Evolutionary conservation across 768 basidiomycete species (phyloP).

Genomic region (Trametes meyenii): DNA sequence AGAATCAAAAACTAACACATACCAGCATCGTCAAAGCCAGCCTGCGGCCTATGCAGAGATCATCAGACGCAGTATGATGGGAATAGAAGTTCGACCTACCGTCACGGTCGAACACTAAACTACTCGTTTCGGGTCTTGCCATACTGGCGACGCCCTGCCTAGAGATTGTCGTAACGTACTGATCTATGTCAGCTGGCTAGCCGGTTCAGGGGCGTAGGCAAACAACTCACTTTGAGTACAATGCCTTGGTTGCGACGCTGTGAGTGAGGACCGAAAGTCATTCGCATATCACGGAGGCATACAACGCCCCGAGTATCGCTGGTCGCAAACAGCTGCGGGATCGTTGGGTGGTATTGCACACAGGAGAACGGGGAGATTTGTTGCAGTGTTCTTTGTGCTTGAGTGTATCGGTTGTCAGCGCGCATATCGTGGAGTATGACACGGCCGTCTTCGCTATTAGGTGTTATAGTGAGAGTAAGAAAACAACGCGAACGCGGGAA

Average conservation of each 20-base stretch:
- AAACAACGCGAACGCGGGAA: not conserved
- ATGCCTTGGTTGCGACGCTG: constrained; percentile 53
- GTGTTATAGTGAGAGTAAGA: not conserved
- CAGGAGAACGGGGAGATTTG: constrained; percentile 60
- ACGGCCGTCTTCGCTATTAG: constrained; percentile 67
- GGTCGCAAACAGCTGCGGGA: constrained; percentile 71
- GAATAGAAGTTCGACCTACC: constrained; percentile 44
- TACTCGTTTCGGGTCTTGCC: constrained; percentile 70
- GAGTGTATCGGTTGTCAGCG: constrained; percentile 33
- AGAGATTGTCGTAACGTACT: constrained; percentile 53
- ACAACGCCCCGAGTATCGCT: constrained; percentile 62
- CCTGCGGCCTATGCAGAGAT: constrained; percentile 50
- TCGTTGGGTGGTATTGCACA: constrained; percentile 66
- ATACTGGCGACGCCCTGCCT: constrained; percentile 38
- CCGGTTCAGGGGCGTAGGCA: not conserved
- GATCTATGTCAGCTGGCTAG: constrained; percentile 9
- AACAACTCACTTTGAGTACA: constrained; percentile 49
- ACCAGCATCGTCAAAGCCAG: constrained; percentile 72
- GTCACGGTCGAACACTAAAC: constrained; percentile 66
- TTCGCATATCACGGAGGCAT: constrained; percentile 68
- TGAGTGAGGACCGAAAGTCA: constrained; percentile 65
- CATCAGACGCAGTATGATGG: not conserved
- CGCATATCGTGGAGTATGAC: constrained; percentile 67
- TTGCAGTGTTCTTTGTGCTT: constrained; percentile 56
- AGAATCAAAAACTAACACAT: constrained; percentile 24